Evolutionary conservation across 2,329 filamentous ascomycete species (phyloP).

Genomic region (Xylariaceae sp.): DNA sequence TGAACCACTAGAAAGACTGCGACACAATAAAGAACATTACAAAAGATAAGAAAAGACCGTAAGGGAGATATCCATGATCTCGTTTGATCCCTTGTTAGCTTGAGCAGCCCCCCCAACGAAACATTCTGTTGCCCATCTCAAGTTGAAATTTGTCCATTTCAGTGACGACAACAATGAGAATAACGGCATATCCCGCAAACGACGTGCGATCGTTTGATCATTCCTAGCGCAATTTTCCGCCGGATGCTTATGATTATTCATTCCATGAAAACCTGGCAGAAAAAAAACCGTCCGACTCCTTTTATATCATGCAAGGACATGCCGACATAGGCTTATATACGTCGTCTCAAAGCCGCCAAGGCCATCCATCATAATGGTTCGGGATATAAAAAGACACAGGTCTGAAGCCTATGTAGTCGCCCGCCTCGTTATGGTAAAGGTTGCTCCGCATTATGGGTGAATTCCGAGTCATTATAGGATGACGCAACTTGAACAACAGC

Average conservation of each 20-base stretch:
- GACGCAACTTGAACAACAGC: slow-evolving; percentile 82
- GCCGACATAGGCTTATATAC: slow-evolving; percentile 29
- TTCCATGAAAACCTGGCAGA: slow-evolving; percentile 26
- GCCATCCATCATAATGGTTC: slow-evolving; percentile 22
- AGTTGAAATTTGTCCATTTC: slow-evolving; percentile 18
- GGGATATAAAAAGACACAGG: slow-evolving; percentile 22
- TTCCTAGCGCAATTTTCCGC: slow-evolving; percentile 21
- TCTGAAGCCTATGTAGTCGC: slow-evolving; percentile 19
- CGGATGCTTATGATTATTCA: slow-evolving; percentile 29
- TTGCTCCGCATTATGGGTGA: slow-evolving; percentile 11
- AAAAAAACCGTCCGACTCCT: slow-evolving; percentile 30
- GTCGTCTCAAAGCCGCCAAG: slow-evolving; percentile 25
- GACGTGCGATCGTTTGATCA: slow-evolving; percentile 21
- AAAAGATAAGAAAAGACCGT: slow-evolving; percentile 31
- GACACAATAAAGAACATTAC: slow-evolving; percentile 30
- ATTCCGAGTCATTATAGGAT: slow-evolving; percentile 60
- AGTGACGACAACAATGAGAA: slow-evolving; percentile 22
- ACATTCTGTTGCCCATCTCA: slow-evolving; percentile 24
- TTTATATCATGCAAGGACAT: slow-evolving; percentile 31
- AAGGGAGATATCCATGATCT: slow-evolving; percentile 29
- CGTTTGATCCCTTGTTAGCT: slow-evolving; percentile 24
- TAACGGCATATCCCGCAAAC: slow-evolving; percentile 16
- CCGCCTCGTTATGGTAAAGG: slow-evolving; percentile 16
- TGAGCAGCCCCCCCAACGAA: slow-evolving; percentile 21
- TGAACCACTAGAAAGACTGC: slow-evolving; percentile 24